Evolutionary conservation across 148 eudicot species (phyloP).

Genomic region (Linanthus parryae): DNA sequence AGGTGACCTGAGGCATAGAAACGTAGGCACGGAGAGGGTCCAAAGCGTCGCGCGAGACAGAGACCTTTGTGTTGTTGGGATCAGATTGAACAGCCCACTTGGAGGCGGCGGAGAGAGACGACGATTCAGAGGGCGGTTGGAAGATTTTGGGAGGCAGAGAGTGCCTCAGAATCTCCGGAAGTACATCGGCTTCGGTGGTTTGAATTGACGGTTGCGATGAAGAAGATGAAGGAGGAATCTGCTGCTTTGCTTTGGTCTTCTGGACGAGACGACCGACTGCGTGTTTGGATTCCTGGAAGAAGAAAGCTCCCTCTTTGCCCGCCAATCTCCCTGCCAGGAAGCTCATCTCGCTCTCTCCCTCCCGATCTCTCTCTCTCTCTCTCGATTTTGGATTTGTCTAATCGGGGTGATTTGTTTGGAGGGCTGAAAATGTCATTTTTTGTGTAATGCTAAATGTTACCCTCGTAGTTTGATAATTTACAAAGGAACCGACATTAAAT

Average conservation of each 20-base stretch:
- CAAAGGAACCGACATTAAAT: no score
- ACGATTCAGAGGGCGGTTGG: constrained; percentile 23
- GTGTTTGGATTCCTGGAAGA: constrained; percentile 56
- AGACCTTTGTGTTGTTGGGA: neutral
- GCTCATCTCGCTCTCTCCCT: constrained; percentile 47
- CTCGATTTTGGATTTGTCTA: no score
- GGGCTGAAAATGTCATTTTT: no score
- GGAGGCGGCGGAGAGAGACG: constrained; percentile 34
- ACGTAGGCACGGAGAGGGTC: constrained; percentile 73
- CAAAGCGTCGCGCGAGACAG: constrained; percentile 48
- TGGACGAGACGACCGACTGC: constrained; percentile 40
- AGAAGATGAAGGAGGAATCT: no score
- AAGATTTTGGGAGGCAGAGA: constrained; percentile 60
- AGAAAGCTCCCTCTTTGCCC: constrained; percentile 44
- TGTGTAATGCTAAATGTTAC: no score
- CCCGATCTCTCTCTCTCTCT: no score
- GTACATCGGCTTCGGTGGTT: constrained; percentile 49
- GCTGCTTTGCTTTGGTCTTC: no score
- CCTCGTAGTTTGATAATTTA: no score
- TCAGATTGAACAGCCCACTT: constrained; percentile 54
- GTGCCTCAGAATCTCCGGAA: constrained; percentile 78
- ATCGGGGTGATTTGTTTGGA: no score
- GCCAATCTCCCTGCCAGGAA: constrained; percentile 60
- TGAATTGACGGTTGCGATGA: no score
- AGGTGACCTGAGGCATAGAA: constrained; percentile 79